Evolutionary conservation across 208 protist genomes (phyloP), one percentile per base, ranked within the genome.

Genomic region (Wallacemonas sp.): DNA sequence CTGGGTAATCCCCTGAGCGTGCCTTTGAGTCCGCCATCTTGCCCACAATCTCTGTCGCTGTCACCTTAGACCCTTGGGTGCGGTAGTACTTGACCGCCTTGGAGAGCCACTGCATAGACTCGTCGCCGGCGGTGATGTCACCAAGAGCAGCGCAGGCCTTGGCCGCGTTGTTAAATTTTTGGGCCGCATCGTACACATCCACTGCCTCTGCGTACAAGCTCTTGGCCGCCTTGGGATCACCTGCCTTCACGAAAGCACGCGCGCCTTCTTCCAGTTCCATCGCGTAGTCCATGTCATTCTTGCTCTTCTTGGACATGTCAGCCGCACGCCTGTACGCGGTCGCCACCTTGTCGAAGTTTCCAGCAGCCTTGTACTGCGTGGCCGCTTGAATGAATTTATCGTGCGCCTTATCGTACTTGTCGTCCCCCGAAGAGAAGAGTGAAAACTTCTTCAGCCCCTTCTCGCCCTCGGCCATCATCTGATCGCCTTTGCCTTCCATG

Each of bases 11-110:
- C 26, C 86, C 83, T 9, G 55, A 56, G 19, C 68, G 63, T n/a
- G 81, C 85, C 79, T 90, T 85, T n/a, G 70, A 41, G 9, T 93
- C 81, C 2, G 86, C 90, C 72, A 94, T 89, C 70, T 88, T 88
- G 30, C 77, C 59, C 54, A 82, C 64, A 44, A 93, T 74, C 26
- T 92, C 81, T n/a, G 64, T 71, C 6, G 85, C 84, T 17, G 78
- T 86, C 54, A 89, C 86, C 56, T 83, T 88, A 26, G 75, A 83
- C 2, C 87, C 85, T 41, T 93, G 74, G 8, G 71, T 73, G 38
- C 77, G 70, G 61, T 90, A 90, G 74, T 85, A 93, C 63, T 76
- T 75, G 45, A 78, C 64, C 2, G 87, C 87, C 51, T 75, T 70
- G 58, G 92, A 63, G 2, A 91, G 70, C 86, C 87, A 94, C 69